Conservation (phyloP, 1,284 basidiomycete species). For the Sporisorium reilianum region DNA sequence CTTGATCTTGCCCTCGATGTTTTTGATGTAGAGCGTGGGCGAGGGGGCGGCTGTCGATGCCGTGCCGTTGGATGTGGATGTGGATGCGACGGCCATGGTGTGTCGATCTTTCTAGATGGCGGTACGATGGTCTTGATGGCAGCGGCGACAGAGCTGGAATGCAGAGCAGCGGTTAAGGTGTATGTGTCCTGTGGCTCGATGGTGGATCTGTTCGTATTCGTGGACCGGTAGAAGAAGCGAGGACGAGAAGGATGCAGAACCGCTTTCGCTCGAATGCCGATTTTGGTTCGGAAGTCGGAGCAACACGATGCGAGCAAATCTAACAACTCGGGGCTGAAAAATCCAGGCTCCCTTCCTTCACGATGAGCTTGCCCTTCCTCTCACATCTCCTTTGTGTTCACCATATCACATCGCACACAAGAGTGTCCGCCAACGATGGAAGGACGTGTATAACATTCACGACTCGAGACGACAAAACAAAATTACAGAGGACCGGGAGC, state of each 20-base stretch:
- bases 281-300: conserved; percentile 14
- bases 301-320: background rate
- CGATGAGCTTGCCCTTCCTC: no score
- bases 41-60: conserved; percentile 73
- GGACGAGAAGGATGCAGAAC: background rate
- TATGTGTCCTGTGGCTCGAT: no score
- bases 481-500: no score
- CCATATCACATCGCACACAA: background rate
- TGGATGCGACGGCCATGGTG: conserved; percentile 24
- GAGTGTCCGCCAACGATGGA: background rate
- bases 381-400: no score
- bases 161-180: no score
- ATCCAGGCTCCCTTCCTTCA: background rate
- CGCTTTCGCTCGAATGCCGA: no score
- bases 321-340: conserved; percentile 10
- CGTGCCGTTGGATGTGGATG: background rate
- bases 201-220: no score
- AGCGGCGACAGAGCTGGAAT: background rate
- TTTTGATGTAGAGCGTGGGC: conserved; percentile 91
- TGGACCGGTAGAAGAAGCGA: background rate
- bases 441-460: background rate
- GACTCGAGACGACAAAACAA: no score
- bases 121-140: no score
- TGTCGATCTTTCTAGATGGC: no score
- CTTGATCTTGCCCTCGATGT: conserved; percentile 92